A percentile compares a stretch with the other conserved stretches of the same genome.
phyloP scores from a whole-genome alignment of 169 alveolate genomes.

The Theileria orientalis region DNA sequence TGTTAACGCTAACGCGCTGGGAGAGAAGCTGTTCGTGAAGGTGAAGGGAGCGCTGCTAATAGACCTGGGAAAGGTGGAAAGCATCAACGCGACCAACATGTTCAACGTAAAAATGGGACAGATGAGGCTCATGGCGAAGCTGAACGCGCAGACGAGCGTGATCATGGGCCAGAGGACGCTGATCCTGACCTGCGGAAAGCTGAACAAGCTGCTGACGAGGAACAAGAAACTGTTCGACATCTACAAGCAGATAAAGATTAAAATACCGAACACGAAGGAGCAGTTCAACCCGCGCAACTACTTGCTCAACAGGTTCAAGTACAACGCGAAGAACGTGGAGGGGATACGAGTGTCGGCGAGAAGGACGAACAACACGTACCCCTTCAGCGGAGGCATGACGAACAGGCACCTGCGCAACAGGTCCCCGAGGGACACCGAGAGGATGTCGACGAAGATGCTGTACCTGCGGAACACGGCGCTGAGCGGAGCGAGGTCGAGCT shows the following conservation, averaged over 20 bases:
- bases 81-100: conserved; percentile 37
- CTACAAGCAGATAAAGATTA: neutral
- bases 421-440: neutral
- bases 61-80: conserved; percentile 53
- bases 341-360: neutral
- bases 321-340: neutral
- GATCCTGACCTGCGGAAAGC: conserved; percentile 34
- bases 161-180: conserved; percentile 57
- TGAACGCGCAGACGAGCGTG: conserved; percentile 55
- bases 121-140: conserved; percentile 17
- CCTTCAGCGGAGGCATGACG: neutral
- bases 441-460: neutral
- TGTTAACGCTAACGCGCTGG: neutral
- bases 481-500: neutral
- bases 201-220: conserved; percentile 8
- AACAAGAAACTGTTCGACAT: conserved; percentile 3
- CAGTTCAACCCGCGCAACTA: conserved; percentile 18
- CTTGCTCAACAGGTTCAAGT: neutral
- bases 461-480: neutral
- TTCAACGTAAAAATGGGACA: conserved; percentile 26
- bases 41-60: conserved; percentile 38
- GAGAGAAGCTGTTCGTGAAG: conserved; percentile 16
- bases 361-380: neutral
- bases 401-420: neutral
- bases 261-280: conserved; percentile 3